Percentiles rank a stretch among this genome's conserved stretches.
These are phyloP conservation scores for Exophiala viscosa DNA, from an alignment of 2,329 filamentous ascomycete genomes.

Conservation along the genomic window DNA sequence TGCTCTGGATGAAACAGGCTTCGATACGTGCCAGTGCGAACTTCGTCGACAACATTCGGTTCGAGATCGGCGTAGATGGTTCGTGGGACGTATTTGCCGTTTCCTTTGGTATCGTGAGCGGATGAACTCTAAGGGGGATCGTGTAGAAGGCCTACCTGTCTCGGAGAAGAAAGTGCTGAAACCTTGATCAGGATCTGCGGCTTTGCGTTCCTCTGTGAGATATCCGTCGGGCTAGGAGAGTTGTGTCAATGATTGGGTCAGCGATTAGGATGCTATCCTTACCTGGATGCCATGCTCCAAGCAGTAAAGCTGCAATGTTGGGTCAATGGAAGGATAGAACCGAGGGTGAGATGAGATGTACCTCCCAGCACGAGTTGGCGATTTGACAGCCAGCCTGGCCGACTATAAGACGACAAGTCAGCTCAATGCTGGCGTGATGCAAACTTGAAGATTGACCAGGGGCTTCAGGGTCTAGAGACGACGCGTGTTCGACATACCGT, in stretches of 20 bases:
- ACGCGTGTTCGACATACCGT: constrained; percentile 64
- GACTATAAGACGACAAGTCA: constrained; percentile 66
- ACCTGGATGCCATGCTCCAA: constrained; percentile 99
- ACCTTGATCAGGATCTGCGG: constrained; percentile 85
- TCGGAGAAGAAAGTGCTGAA: constrained; percentile 99
- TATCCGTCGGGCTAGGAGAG: constrained; percentile 83
- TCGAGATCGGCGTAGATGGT: constrained; percentile 99
- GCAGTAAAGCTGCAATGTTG: constrained; percentile 80
- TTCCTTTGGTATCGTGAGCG: constrained; percentile 55
- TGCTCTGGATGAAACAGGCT: constrained; percentile 97
- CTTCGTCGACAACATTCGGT: constrained; percentile 98
- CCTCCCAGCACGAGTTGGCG: constrained; percentile 99
- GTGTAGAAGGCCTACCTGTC: constrained; percentile 66
- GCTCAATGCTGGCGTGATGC: constrained; percentile 32
- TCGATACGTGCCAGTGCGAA: constrained; percentile 94
- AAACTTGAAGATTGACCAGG: constrained; percentile 24
- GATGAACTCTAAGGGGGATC: background rate
- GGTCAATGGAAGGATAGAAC: constrained; percentile 29
- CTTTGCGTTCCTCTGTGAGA: constrained; percentile 97
- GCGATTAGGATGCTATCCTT: constrained; percentile 38
- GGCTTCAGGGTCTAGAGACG: constrained; percentile 17
- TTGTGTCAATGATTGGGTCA: constrained; percentile 24
- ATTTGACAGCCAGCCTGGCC: constrained; percentile 99
- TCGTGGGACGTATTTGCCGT: constrained; percentile 98
- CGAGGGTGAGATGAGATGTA: constrained; percentile 53